phyloP scores from a whole-genome alignment of 768 basidiomycete genomes.

The Pilatotrama ljubarskyi region DNA sequence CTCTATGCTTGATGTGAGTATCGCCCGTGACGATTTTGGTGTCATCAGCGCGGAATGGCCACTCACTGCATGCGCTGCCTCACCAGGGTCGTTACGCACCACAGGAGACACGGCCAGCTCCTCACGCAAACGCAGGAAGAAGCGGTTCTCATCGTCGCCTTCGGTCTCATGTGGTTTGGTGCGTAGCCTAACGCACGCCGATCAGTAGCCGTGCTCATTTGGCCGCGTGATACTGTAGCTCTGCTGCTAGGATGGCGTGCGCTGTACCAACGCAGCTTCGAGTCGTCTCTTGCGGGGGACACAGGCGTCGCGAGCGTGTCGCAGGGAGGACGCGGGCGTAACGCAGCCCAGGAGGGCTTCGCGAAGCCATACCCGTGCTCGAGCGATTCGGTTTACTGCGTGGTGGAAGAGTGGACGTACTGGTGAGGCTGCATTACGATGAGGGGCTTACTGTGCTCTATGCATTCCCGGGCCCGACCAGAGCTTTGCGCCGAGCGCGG shows the following conservation, averaged over 20 bases:
- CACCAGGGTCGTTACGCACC: conserved; percentile 65
- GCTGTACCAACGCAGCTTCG: conserved; percentile 30
- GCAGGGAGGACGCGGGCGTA: conserved; percentile 17
- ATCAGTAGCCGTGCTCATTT: neutral
- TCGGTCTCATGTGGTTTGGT: conserved; percentile 81
- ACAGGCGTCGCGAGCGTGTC: conserved; percentile 23
- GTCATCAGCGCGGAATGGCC: neutral
- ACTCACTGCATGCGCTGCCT: neutral
- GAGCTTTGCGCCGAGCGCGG: no score
- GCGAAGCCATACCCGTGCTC: conserved; percentile 53
- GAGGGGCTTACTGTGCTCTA: neutral
- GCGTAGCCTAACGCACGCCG: conserved; percentile 28
- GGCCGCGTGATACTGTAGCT: conserved; percentile 32
- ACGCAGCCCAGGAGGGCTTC: conserved; percentile 23
- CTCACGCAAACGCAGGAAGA: conserved; percentile 75
- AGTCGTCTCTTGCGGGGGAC: conserved; percentile 9
- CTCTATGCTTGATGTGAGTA: conserved; percentile 64
- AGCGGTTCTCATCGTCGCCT: conserved; percentile 65
- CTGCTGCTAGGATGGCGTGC: conserved; percentile 45
- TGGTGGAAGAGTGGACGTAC: conserved; percentile 70
- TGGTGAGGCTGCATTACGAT: conserved; percentile 29
- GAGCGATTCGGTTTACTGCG: conserved; percentile 62
- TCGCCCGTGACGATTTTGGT: neutral
- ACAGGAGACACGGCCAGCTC: conserved; percentile 57
- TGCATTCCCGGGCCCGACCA: neutral